Evolutionary conservation across 805 yeast genomes (phyloP).

Genomic region (Kazachstania taianensis): DNA sequence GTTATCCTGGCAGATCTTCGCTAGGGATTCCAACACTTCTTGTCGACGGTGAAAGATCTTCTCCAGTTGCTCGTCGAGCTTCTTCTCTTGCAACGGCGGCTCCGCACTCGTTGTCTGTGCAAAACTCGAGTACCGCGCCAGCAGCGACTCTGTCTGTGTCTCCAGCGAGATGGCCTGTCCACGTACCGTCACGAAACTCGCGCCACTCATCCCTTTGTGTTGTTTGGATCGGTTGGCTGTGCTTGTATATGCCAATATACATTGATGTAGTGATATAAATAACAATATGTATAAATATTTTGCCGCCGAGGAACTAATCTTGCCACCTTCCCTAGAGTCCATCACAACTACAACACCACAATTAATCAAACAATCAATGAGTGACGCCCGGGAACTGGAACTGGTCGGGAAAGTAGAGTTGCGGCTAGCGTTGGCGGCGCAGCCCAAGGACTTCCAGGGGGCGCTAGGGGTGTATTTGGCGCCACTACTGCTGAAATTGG

Average conservation of each 20-base stretch:
- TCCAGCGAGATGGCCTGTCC: slow-evolving; percentile 62
- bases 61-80: slow-evolving; percentile 40
- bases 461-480: slow-evolving; percentile 54
- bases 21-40: slow-evolving; percentile 41
- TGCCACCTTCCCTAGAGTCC: not conserved
- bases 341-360: too few species aligned
- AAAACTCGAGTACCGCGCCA: slow-evolving; percentile 45
- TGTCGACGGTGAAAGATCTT: slow-evolving; percentile 42
- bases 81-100: slow-evolving; percentile 39
- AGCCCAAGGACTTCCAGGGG: slow-evolving; percentile 53
- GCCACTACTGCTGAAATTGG: slow-evolving; percentile 69
- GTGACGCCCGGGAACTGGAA: slow-evolving; percentile 51
- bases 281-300: too few species aligned
- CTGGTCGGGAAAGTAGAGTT: slow-evolving; percentile 73
- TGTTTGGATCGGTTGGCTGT: not conserved
- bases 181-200: slow-evolving; percentile 55
- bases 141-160: slow-evolving; percentile 48
- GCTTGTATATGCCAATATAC: not conserved
- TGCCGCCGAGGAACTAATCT: not conserved
- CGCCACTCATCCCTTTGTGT: not conserved
- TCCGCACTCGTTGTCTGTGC: slow-evolving; percentile 42
- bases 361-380: too few species aligned
- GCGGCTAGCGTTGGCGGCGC: slow-evolving; percentile 63
- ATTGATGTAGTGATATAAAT: too few species aligned
- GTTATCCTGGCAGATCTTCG: slow-evolving; percentile 46